Base-by-base conservation (phyloP, 2,329 filamentous ascomycete species). In the Pseudogymnoascus sp. region DNA sequence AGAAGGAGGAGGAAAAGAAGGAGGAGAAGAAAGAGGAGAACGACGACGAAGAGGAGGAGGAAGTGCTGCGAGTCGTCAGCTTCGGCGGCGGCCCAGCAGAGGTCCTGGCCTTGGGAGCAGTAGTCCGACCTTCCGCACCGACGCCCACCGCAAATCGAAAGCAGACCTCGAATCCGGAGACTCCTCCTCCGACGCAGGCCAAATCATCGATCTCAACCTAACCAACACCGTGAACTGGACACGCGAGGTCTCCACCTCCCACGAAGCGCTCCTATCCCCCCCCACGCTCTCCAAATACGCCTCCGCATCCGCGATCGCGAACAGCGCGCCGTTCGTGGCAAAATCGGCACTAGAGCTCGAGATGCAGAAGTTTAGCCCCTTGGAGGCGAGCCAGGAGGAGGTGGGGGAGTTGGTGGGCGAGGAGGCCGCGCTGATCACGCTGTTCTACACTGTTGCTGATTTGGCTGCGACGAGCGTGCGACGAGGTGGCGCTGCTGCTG, bases 371-470 rank as follows among this genome's bases (percentile, higher is more conserved):
- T 71, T 75, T 6, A 80, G 88, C 70, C 75, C 80, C 4, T 76
- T 88, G 1, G 67, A 69, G 3, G 69, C 85, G 5, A 70, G 70
- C 5, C 65, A 67, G 9, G 66, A 68, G 1, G 68, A 73, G 3
- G 70, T 85, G 25, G 59, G 67, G 0, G 43, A 64, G 12, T 37
- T 72, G 7, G 60, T 70, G 18, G 45, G 43, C 16, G 62, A 65
- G 1, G 68, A 76, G 33, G 77, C 82, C 6, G 67, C 81, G 3
- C 75, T 97, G 0, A 79, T 96, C 12, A 96, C 93, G 0, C 77
- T 97, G 8, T 85, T 97, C 76, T 97, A 97, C 79, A 97, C 93
- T 0, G 83, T 97, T 59, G 97, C 97, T 74, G 95, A 99, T 76
- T 85, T 99, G 0, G 97, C 97, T 78, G 88, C 90, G 0, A 80